Conservation (phyloP, 352 stramenopile genomes). For the Pythium phragmitis region DNA sequence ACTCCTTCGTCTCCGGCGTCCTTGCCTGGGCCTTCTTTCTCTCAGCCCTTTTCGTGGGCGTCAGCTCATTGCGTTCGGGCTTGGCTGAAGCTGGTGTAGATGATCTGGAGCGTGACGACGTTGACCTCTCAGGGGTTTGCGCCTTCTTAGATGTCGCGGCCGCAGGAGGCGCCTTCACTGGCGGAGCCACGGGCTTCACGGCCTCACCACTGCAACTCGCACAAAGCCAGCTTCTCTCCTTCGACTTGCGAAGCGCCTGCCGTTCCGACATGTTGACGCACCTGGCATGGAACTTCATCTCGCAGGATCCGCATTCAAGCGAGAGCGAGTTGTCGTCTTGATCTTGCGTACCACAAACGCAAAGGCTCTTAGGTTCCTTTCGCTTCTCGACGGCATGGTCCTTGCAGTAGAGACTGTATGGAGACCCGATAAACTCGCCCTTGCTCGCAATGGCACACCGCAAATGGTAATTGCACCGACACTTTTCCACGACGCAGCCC, state of each 20-base stretch:
- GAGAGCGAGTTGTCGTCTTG: constrained; percentile 44
- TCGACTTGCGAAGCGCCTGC: constrained; percentile 53
- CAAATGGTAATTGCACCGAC: constrained; percentile 76
- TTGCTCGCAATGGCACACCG: constrained; percentile 72
- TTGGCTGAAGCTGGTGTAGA: background rate
- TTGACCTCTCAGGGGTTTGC: background rate
- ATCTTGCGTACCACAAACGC: constrained; percentile 48
- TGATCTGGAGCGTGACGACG: constrained; percentile 1
- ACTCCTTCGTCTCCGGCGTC: constrained; percentile 2
- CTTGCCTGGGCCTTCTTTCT: constrained; percentile 8
- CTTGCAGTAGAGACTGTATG: constrained; percentile 77
- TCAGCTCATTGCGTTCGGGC: constrained; percentile 3
- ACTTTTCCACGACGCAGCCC: constrained; percentile 76
- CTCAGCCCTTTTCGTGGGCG: background rate
- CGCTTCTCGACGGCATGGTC: constrained; percentile 50
- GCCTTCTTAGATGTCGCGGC: constrained; percentile 2
- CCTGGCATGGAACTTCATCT: constrained; percentile 71
- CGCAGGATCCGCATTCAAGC: constrained; percentile 64
- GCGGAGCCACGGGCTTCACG: constrained; percentile 5
- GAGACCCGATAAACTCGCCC: constrained; percentile 69
- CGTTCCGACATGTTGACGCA: constrained; percentile 81
- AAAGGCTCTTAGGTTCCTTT: constrained; percentile 37
- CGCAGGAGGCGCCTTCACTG: background rate
- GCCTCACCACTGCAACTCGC: constrained; percentile 29
- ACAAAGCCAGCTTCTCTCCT: constrained; percentile 49